Evolutionary conservation across 1,284 basidiomycete species (phyloP).

Genomic region (Fomes fomentarius): DNA sequence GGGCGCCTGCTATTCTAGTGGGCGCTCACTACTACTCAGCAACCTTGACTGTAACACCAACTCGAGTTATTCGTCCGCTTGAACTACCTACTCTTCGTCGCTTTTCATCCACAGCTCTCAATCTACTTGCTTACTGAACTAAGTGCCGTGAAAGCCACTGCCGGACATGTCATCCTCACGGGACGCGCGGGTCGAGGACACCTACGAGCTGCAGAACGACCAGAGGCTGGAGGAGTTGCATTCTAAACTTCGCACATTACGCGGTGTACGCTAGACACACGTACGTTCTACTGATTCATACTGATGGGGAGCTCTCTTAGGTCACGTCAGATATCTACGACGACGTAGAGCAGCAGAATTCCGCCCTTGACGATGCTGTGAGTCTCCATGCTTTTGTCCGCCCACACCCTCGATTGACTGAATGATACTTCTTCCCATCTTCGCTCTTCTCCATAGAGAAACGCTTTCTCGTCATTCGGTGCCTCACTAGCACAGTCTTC

Average conservation of each 20-base stretch:
- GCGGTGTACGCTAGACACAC: conserved; percentile 57
- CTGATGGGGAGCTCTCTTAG: conserved; percentile 39
- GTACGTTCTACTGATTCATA: conserved; percentile 9
- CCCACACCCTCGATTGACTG: neutral
- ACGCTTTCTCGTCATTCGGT: conserved; percentile 68
- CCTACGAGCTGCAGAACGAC: conserved; percentile 82
- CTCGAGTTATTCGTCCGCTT: neutral
- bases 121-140: too few species aligned
- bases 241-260: conserved; percentile 75
- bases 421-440: neutral
- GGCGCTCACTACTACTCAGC: too few species aligned
- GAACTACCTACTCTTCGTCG: too few species aligned
- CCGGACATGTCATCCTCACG: conserved; percentile 27
- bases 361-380: conserved; percentile 74
- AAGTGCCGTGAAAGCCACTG: too few species aligned
- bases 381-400: conserved; percentile 28
- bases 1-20: neutral
- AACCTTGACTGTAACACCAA: too few species aligned
- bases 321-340: conserved; percentile 81
- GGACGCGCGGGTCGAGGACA: conserved; percentile 51
- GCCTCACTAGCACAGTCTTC: conserved; percentile 64
- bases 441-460: conserved; percentile 45
- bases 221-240: conserved; percentile 80
- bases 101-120: too few species aligned
- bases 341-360: conserved; percentile 81